Conservation (phyloP, 192 early-diverging fungal species). For the Podila horticola region DNA sequence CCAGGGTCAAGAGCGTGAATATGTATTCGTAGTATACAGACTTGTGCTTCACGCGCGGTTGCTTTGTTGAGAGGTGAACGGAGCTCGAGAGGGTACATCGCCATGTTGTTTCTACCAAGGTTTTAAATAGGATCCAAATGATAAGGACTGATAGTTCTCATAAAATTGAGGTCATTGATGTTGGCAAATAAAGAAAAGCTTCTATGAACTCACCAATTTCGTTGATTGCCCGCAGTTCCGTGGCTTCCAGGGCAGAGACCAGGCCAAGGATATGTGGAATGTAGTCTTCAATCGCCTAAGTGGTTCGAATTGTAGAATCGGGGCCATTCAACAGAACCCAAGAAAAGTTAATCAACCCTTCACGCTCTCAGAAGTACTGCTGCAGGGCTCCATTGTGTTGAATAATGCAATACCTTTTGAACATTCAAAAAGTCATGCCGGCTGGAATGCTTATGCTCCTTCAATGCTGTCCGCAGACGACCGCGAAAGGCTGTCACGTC, state of each 20-base stretch:
- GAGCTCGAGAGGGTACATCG: constrained; percentile 61
- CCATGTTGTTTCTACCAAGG: constrained; percentile 63
- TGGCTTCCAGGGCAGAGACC: constrained; percentile 26
- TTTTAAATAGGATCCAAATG: background rate
- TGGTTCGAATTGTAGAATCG: background rate
- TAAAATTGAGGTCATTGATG: background rate
- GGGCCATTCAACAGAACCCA: background rate
- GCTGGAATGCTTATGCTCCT: constrained; percentile 60
- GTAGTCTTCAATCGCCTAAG: constrained; percentile 42
- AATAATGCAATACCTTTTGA: constrained; percentile 45
- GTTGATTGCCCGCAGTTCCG: constrained; percentile 13
- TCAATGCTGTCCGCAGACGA: constrained; percentile 59
- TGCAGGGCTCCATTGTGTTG: background rate
- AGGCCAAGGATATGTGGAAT: constrained; percentile 33
- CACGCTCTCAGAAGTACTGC: background rate
- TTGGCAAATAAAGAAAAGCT: background rate
- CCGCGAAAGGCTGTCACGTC: constrained; percentile 69
- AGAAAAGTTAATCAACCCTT: background rate
- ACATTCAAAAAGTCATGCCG: constrained; percentile 56
- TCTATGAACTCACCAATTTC: constrained; percentile 21
- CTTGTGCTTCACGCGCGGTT: constrained; percentile 58
- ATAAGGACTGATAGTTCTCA: no score
- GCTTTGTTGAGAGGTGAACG: constrained; percentile 54
- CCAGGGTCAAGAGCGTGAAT: constrained; percentile 65
- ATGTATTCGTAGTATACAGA: constrained; percentile 65